Evolutionary conservation across 2,329 filamentous ascomycete genomes (phyloP).

Genomic region (Pseudogymnoascus verrucosus): DNA sequence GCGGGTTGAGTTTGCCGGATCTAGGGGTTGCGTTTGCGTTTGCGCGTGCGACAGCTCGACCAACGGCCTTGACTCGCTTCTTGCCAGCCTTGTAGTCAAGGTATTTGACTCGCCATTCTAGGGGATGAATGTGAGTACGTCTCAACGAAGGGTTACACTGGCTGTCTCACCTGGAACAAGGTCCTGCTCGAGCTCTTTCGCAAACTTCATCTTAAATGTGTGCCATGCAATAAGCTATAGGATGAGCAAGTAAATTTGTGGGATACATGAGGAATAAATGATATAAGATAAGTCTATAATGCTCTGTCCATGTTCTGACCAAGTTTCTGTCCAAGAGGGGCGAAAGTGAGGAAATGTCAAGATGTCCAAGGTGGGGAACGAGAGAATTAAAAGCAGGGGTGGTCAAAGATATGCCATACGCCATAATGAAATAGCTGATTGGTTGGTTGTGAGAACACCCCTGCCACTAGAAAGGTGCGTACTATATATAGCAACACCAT

Average conservation of each 20-base stretch:
- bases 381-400: constrained; percentile 1
- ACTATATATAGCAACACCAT: background rate
- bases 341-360: background rate
- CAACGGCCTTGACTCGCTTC: constrained; percentile 82
- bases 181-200: constrained; percentile 76
- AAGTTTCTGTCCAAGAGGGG: background rate
- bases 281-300: background rate
- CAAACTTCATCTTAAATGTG: constrained; percentile 48
- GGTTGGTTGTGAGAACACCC: background rate
- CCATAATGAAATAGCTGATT: background rate
- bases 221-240: background rate
- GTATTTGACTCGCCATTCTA: constrained; percentile 89
- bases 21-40: constrained; percentile 46
- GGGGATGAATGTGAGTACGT: constrained; percentile 8
- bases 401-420: background rate
- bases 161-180: constrained; percentile 63
- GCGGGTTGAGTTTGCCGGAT: constrained; percentile 11
- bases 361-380: constrained; percentile 5
- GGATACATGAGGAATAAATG: constrained; percentile 2
- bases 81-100: constrained; percentile 94
- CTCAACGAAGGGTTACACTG: constrained; percentile 4
- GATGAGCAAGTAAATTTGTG: background rate
- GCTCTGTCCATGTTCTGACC: background rate
- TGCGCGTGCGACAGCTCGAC: constrained; percentile 60
- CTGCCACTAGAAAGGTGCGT: background rate